Percentiles rank a stretch among this genome's conserved stretches.
Evolutionary conservation across 1,284 basidiomycete species (phyloP).

Genomic region (Ceratobasidium sp.): DNA sequence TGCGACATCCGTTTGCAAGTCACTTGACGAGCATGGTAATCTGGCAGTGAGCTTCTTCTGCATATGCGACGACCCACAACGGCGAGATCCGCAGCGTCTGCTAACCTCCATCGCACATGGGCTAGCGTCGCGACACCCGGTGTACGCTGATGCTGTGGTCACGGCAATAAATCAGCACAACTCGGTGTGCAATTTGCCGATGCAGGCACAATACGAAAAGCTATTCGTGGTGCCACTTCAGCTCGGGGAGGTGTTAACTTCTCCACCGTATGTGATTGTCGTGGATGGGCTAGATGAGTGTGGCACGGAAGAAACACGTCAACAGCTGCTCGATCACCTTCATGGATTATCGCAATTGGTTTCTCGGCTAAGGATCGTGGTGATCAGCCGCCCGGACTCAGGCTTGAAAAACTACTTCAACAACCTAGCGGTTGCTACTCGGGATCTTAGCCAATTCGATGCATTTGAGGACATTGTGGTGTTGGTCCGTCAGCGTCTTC

Average conservation of each 20-base stretch:
- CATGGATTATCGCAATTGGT: slow-evolving; percentile 1
- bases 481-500: background rate
- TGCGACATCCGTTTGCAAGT: background rate
- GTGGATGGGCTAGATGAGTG: slow-evolving; percentile 43
- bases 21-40: background rate
- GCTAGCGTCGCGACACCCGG: background rate
- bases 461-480: background rate
- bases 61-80: background rate
- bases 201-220: background rate
- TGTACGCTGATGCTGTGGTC: background rate
- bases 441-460: background rate
- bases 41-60: slow-evolving; percentile 8
- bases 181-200: background rate
- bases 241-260: background rate
- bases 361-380: slow-evolving; percentile 16
- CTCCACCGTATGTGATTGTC: slow-evolving; percentile 10
- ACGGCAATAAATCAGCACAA: background rate
- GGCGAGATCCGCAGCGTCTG: background rate
- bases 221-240: background rate
- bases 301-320: background rate
- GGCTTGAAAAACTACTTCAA: background rate
- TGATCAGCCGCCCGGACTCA: slow-evolving; percentile 36
- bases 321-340: background rate
- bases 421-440: background rate
- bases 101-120: background rate